Percentiles rank a stretch among this genome's conserved stretches.
phyloP scores from a whole-genome alignment of 2,329 filamentous ascomycete genomes.

The Shiraia sp. region DNA sequence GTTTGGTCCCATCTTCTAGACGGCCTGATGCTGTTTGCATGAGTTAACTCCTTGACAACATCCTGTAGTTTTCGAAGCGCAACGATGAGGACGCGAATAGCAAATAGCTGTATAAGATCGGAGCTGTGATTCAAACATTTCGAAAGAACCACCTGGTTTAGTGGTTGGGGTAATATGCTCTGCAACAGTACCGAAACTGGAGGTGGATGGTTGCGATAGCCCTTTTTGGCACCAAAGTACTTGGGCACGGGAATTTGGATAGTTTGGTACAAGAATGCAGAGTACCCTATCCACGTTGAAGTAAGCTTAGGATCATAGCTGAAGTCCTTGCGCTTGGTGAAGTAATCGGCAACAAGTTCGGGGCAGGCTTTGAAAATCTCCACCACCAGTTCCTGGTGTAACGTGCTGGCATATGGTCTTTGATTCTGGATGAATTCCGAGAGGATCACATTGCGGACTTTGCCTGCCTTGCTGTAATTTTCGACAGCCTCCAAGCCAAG shows the following conservation, averaged over 20 bases:
- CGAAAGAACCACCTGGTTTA: constrained; percentile 77
- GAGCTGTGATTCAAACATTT: constrained; percentile 79
- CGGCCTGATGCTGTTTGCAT: constrained; percentile 44
- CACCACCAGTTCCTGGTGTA: constrained; percentile 80
- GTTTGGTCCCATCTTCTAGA: constrained; percentile 70
- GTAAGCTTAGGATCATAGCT: constrained; percentile 90
- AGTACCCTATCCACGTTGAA: constrained; percentile 93
- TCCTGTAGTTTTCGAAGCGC: constrained; percentile 76
- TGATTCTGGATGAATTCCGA: constrained; percentile 78
- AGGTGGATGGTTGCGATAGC: constrained; percentile 70
- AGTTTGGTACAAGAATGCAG: constrained; percentile 81
- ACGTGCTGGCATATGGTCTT: constrained; percentile 78
- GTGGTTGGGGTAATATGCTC: constrained; percentile 79
- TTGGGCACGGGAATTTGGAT: constrained; percentile 74
- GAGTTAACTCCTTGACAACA: constrained; percentile 65
- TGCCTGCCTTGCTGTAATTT: constrained; percentile 71
- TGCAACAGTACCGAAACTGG: constrained; percentile 79
- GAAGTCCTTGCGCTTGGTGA: constrained; percentile 74
- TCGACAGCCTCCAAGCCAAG: constrained; percentile 70
- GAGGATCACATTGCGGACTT: constrained; percentile 78
- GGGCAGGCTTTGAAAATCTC: constrained; percentile 80
- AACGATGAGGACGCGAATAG: constrained; percentile 75
- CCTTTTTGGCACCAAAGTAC: constrained; percentile 69
- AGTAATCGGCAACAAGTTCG: constrained; percentile 87
- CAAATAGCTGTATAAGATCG: constrained; percentile 81